Evolutionary conservation across 2,329 filamentous ascomycete species (phyloP).

Genomic region (Coleophoma eucalyptorum): DNA sequence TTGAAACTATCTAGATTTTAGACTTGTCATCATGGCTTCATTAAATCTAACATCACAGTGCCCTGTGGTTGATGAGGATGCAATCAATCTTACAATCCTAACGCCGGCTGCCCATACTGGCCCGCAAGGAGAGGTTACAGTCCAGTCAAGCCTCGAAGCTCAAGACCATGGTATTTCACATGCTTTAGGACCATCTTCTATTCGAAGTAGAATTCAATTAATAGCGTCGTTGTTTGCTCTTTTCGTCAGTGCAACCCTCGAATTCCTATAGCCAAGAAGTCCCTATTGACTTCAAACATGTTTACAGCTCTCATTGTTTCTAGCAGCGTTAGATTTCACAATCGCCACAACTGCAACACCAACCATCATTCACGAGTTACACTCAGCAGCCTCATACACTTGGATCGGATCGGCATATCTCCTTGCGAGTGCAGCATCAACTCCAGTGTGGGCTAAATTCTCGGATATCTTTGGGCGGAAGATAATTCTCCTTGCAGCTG

Average conservation of each 20-base stretch:
- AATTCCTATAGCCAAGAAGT: background rate
- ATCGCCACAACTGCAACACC: constrained; percentile 34
- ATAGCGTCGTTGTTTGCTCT: background rate
- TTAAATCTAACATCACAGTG: too few species aligned
- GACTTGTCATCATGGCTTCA: too few species aligned
- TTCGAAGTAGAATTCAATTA: background rate
- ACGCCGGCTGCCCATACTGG: too few species aligned
- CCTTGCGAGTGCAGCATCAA: constrained; percentile 45
- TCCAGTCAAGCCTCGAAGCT: too few species aligned
- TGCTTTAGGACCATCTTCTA: background rate
- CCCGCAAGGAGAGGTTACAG: too few species aligned
- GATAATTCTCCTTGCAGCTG: constrained; percentile 54
- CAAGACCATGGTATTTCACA: too few species aligned
- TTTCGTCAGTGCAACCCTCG: background rate
- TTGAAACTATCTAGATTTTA: too few species aligned
- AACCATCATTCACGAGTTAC: constrained; percentile 31
- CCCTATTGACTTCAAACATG: too few species aligned
- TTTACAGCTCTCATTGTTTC: constrained; percentile 29
- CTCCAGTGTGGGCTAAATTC: constrained; percentile 55
- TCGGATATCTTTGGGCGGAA: constrained; percentile 66
- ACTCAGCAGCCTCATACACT: constrained; percentile 41
- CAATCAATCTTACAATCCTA: too few species aligned
- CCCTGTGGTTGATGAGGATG: too few species aligned
- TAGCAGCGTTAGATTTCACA: constrained; percentile 24
- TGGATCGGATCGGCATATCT: constrained; percentile 48